Conservation (phyloP, 768 basidiomycete genomes). For the Lyophyllum atratum region DNA sequence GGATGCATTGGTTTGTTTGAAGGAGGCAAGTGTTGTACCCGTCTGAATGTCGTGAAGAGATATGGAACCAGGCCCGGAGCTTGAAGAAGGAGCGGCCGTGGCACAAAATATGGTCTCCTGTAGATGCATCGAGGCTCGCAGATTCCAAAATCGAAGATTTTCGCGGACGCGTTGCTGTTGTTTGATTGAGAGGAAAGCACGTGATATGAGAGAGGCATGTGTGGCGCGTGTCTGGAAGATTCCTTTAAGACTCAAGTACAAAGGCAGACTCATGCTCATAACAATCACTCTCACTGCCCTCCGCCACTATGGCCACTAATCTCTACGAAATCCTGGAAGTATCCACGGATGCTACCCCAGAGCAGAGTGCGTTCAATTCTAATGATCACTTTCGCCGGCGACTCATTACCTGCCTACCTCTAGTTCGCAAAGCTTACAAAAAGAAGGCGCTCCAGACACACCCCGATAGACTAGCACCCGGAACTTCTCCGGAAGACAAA, state of each 20-base stretch:
- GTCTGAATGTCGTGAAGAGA: slow-evolving; percentile 83
- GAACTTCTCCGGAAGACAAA: slow-evolving; percentile 60
- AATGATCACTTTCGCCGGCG: not conserved
- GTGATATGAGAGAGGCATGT: slow-evolving; percentile 14
- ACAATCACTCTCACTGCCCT: not conserved
- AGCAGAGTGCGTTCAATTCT: slow-evolving; percentile 56
- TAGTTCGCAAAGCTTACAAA: slow-evolving; percentile 82
- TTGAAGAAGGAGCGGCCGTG: slow-evolving; percentile 49
- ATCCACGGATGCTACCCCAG: slow-evolving; percentile 51
- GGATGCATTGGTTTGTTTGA: slow-evolving; percentile 79
- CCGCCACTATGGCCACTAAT: slow-evolving; percentile 46
- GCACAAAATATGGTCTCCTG: slow-evolving; percentile 73
- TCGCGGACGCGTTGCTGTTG: slow-evolving; percentile 6
- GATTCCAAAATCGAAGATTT: not conserved
- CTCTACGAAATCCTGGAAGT: slow-evolving; percentile 70
- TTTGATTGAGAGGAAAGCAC: slow-evolving; percentile 11
- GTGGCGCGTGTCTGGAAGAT: slow-evolving; percentile 34
- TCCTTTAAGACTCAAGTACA: slow-evolving; percentile 20
- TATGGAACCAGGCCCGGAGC: slow-evolving; percentile 61
- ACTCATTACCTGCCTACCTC: not conserved
- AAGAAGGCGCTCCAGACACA: slow-evolving; percentile 72
- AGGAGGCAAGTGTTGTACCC: slow-evolving; percentile 74
- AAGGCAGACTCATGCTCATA: not conserved
- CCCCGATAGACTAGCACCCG: slow-evolving; percentile 67
- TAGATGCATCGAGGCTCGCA: slow-evolving; percentile 48